These are phyloP conservation scores for Trametes meyenii DNA, from an alignment of 768 basidiomycete genomes.

Conservation along the genomic window DNA sequence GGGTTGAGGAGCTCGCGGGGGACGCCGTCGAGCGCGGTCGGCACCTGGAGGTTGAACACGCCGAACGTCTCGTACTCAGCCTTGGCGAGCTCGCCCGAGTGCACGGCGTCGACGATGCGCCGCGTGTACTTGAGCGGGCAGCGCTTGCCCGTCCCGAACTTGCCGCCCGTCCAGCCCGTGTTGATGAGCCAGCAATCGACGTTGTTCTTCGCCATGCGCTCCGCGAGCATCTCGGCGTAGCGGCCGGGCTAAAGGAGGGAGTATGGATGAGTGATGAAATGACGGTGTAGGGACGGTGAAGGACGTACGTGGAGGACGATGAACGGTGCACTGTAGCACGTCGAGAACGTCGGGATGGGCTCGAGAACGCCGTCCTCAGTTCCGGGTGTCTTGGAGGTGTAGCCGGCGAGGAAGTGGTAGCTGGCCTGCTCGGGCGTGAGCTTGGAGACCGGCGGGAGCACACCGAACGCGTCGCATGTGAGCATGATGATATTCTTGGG, in stretches of 20 bases:
- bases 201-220: conserved; percentile 86
- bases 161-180: conserved; percentile 96
- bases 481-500: conserved; percentile 96
- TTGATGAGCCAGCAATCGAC: conserved; percentile 99
- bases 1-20: conserved; percentile 93
- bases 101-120: conserved; percentile 95
- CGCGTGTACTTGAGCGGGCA: conserved; percentile 97
- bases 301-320: conserved; percentile 86
- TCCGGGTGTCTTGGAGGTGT: conserved; percentile 98
- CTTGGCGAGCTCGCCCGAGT: conserved; percentile 87
- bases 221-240: conserved; percentile 96
- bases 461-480: conserved; percentile 98
- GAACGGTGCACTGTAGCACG: conserved; percentile 99
- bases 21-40: conserved; percentile 81
- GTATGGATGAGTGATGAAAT: neutral
- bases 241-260: conserved; percentile 66
- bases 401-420: conserved; percentile 97
- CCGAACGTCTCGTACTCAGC: conserved; percentile 86
- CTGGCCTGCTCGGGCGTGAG: conserved; percentile 93
- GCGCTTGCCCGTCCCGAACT: conserved; percentile 90
- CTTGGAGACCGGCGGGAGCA: conserved; percentile 93
- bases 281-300: neutral
- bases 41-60: conserved; percentile 84
- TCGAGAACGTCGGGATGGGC: conserved; percentile 98
- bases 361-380: conserved; percentile 98